Evolutionary conservation across 2,329 filamentous ascomycete species (phyloP).

Genomic region (Clarireedia paspali): DNA sequence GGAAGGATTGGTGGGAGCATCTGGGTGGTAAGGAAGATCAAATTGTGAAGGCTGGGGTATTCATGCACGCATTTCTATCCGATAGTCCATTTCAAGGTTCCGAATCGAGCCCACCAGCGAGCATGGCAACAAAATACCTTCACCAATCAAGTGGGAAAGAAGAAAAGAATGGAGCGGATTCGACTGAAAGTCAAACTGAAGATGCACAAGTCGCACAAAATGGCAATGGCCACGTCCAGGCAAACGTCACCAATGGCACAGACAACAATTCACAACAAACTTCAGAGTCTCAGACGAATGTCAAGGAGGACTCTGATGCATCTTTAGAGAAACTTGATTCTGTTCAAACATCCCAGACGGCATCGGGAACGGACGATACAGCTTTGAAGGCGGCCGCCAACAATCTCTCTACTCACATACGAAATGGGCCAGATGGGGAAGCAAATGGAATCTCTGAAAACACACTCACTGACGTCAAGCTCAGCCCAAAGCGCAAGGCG

Average conservation of each 20-base stretch:
- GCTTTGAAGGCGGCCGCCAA: slow-evolving; percentile 23
- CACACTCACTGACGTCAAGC: neutral
- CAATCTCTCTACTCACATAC: slow-evolving; percentile 21
- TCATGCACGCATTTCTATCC: slow-evolving; percentile 62
- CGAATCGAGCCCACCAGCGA: neutral
- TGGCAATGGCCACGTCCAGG: slow-evolving; percentile 1
- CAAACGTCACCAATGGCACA: slow-evolving; percentile 4
- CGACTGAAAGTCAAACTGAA: neutral
- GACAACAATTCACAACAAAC: slow-evolving; percentile 4
- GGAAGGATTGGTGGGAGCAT: slow-evolving; percentile 80
- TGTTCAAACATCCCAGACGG: neutral
- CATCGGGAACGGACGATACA: slow-evolving; percentile 18
- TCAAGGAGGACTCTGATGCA: slow-evolving; percentile 16
- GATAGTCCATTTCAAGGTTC: slow-evolving; percentile 44
- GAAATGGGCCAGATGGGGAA: slow-evolving; percentile 2
- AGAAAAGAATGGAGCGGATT: neutral
- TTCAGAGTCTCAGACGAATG: neutral
- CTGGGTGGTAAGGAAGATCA: slow-evolving; percentile 64
- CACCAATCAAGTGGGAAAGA: slow-evolving; percentile 5
- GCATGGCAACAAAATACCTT: slow-evolving; percentile 6
- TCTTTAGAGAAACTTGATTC: neutral
- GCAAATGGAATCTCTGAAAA: slow-evolving; percentile 6
- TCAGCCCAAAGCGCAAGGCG: slow-evolving; percentile 8
- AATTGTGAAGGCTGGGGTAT: slow-evolving; percentile 65
- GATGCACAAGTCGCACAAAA: neutral